Base-by-base conservation (phyloP, 345 rosid species). In the Pistacia integerrima region DNA sequence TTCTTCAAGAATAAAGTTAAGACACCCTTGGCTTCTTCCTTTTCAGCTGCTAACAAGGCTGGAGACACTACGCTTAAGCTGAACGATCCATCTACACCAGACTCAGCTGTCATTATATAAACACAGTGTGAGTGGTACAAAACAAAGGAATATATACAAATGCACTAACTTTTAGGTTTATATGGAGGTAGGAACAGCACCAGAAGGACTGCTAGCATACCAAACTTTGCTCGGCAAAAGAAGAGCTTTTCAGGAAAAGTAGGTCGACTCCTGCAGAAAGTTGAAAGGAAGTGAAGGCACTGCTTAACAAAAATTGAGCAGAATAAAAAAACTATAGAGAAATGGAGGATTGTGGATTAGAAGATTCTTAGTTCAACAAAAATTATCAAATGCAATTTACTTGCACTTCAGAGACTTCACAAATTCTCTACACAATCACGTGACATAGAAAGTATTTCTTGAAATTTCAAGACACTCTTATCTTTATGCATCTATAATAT, bases 21-120 rank as follows among this genome's bases (percentile, higher is more conserved):
- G 41, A 94, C 92, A 66, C 94, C 97, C 89, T 90, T 94, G 48
- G 97, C 94, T 89, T 92, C 98, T 83, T 92, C 98, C 78, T 89
- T 92, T 85, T 94, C 98, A 33, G 93, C 93, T 20, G 91, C 87
- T 72, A 91, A 73, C 17, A 94, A 77, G 69, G 85, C 85, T 49
- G 91, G 84, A 63, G 97, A 82, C 63, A 91, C 88, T 64, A 82
- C 84, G 77, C 89, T 84, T 44, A 85, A 36, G 67, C 84, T 79
- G 80, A 81, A 87, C 70, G 90, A 81, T 44, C 86, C 90, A 79
- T 90, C 90, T 68, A 87, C 63, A 77, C 82, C 87, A 48, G 87
- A 86, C 79, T 87, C 91, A 82, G 82, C 79, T 65, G 85, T 81
- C 76, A 69, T n/a, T 4, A 36, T 36, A 70, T 55, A 48, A 76